Evolutionary conservation across 176 grass and related monocot genomes (phyloP).

Genomic region (Eleusine indica): DNA sequence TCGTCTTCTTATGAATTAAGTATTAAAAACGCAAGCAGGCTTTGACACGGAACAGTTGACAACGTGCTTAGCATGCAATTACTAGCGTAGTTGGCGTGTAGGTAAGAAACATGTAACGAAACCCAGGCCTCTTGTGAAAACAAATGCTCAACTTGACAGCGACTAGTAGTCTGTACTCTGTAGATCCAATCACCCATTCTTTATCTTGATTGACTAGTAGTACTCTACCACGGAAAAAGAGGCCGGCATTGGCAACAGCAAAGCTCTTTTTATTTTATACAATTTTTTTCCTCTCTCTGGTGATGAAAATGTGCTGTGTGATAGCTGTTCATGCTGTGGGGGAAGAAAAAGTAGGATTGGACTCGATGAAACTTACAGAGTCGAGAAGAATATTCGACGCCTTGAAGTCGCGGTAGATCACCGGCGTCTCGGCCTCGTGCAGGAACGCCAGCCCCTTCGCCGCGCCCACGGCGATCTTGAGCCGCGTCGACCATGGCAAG

Average conservation of each 20-base stretch:
- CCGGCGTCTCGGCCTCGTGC: conserved; percentile 71
- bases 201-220: neutral
- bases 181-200: neutral
- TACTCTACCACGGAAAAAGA: too few relatives aligned
- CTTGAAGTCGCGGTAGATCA: conserved; percentile 92
- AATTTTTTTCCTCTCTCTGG: too few relatives aligned
- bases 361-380: conserved; percentile 38
- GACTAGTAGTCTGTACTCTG: neutral
- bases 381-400: conserved; percentile 75
- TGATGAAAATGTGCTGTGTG: neutral
- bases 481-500: conserved; percentile 84
- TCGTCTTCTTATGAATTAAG: neutral
- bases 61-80: conserved; percentile 30
- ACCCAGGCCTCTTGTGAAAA: neutral
- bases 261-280: too few relatives aligned
- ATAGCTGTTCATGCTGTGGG: neutral
- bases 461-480: conserved; percentile 89
- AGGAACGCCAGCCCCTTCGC: conserved; percentile 91
- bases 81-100: conserved; percentile 13
- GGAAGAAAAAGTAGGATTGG: neutral
- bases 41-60: conserved; percentile 32
- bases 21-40: neutral
- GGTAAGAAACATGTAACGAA: conserved; percentile 1
- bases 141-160: conserved; percentile 8
- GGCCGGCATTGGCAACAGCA: too few relatives aligned